Evolutionary conservation across 805 yeast species (phyloP).

Genomic region (Kregervanrija pseudodelftensis): DNA sequence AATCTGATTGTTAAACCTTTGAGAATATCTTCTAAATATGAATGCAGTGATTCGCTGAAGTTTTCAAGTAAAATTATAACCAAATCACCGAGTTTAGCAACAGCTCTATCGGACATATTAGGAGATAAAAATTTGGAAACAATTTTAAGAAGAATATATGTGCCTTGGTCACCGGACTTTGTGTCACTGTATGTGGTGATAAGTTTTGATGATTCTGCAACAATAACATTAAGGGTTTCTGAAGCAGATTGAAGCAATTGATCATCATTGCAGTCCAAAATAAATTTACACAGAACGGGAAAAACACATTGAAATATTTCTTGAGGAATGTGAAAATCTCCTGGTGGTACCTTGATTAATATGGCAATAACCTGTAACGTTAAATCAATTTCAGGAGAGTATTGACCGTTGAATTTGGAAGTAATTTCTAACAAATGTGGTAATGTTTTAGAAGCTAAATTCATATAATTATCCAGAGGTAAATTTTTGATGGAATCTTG

Average conservation of each 20-base stretch:
- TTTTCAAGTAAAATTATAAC: conserved; percentile 24
- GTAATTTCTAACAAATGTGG: conserved; percentile 41
- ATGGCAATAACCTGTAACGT: conserved; percentile 50
- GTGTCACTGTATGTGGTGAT: conserved; percentile 28
- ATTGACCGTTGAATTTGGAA: conserved; percentile 35
- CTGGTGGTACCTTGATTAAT: conserved; percentile 39
- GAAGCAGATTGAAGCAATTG: conserved; percentile 73
- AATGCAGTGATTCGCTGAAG: conserved; percentile 31
- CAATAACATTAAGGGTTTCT: conserved; percentile 59
- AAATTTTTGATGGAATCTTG: conserved; percentile 48
- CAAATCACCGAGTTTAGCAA: conserved; percentile 63
- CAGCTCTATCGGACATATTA: conserved; percentile 69
- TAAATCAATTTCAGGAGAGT: conserved; percentile 52
- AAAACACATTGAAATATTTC: conserved; percentile 36
- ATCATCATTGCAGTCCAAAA: conserved; percentile 54
- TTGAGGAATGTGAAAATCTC: conserved; percentile 13
- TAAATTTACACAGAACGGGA: conserved; percentile 35
- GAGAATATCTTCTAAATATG: conserved; percentile 50
- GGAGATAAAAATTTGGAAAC: conserved; percentile 69
- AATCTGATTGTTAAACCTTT: conserved; percentile 68
- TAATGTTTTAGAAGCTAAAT: conserved; percentile 43
- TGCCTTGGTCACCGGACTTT: conserved; percentile 37
- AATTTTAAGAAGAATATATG: conserved; percentile 51
- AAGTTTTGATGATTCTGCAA: conserved; percentile 33
- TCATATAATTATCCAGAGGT: conserved; percentile 35